Conservation (phyloP, 2,329 filamentous ascomycete genomes). For the Shiraia sp. region DNA sequence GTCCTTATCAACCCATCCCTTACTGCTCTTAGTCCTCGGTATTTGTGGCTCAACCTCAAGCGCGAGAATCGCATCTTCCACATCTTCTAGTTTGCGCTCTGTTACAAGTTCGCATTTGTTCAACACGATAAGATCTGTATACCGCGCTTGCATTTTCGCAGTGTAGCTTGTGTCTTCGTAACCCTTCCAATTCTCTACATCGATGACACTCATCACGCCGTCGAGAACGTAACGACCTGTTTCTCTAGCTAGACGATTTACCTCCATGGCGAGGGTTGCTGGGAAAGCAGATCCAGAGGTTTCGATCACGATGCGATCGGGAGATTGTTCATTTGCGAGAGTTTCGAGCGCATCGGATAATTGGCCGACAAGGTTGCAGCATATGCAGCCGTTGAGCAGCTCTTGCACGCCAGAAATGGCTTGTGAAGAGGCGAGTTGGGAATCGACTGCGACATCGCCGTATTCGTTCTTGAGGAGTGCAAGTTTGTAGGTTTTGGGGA, state of each 20-base stretch:
- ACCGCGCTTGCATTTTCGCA: slow-evolving; percentile 82
- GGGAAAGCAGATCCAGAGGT: slow-evolving; percentile 83
- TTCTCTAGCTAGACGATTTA: slow-evolving; percentile 76
- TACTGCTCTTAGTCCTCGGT: slow-evolving; percentile 82
- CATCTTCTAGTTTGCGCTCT: slow-evolving; percentile 76
- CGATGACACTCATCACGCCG: slow-evolving; percentile 85
- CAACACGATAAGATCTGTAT: slow-evolving; percentile 87
- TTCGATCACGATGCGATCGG: slow-evolving; percentile 91
- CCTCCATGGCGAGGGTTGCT: slow-evolving; percentile 86
- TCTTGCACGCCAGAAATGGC: slow-evolving; percentile 90
- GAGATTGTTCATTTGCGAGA: slow-evolving; percentile 63
- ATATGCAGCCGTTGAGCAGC: slow-evolving; percentile 95
- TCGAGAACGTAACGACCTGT: slow-evolving; percentile 75
- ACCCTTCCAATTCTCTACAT: slow-evolving; percentile 93
- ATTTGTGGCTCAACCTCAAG: slow-evolving; percentile 73
- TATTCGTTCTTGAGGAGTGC: slow-evolving; percentile 98
- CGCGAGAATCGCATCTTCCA: slow-evolving; percentile 77
- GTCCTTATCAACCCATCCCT: slow-evolving; percentile 75
- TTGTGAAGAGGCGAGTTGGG: slow-evolving; percentile 79
- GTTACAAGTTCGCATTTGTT: slow-evolving; percentile 87
- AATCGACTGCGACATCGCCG: slow-evolving; percentile 91
- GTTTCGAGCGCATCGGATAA: slow-evolving; percentile 78
- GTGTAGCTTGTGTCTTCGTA: slow-evolving; percentile 92
- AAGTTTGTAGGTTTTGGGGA: slow-evolving; percentile 83
- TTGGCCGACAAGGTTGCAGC: slow-evolving; percentile 96